These are phyloP conservation scores for Yamadazyma sp. DNA, from an alignment of 805 yeast species.

Conservation along the genomic window DNA sequence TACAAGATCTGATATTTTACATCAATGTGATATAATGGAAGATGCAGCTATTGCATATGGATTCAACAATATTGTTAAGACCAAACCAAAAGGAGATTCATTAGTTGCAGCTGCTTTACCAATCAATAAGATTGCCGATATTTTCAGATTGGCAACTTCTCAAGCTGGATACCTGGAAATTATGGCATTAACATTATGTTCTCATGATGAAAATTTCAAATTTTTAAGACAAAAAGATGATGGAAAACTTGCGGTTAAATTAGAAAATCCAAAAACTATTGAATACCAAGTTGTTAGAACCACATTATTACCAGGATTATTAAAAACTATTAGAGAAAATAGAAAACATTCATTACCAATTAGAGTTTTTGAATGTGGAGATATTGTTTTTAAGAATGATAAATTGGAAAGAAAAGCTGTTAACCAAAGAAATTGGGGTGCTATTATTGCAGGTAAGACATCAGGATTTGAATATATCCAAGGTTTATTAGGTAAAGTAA, in stretches of 20 bases:
- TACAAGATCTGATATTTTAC: slow-evolving; percentile 93
- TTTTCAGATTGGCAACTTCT: slow-evolving; percentile 84
- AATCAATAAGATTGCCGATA: slow-evolving; percentile 86
- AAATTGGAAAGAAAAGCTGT: slow-evolving; percentile 81
- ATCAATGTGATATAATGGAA: slow-evolving; percentile 98
- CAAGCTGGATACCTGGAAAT: slow-evolving; percentile 97
- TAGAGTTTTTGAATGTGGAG: slow-evolving; percentile 93
- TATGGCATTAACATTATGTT: slow-evolving; percentile 90
- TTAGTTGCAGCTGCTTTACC: slow-evolving; percentile 87
- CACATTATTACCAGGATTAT: slow-evolving; percentile 85
- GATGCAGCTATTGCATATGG: slow-evolving; percentile 98
- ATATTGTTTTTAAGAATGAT: slow-evolving; percentile 82
- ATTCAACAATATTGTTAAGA: slow-evolving; percentile 79
- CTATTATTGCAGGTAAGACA: slow-evolving; percentile 89
- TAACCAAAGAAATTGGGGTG: slow-evolving; percentile 94
- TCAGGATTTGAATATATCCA: slow-evolving; percentile 94
- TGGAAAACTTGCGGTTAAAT: slow-evolving; percentile 73
- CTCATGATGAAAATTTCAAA: slow-evolving; percentile 95
- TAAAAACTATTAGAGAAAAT: slow-evolving; percentile 94
- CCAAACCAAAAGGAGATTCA: slow-evolving; percentile 73
- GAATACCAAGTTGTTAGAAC: slow-evolving; percentile 99
- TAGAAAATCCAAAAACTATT: slow-evolving; percentile 93
- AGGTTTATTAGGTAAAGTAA: slow-evolving; percentile 89
- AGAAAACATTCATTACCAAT: slow-evolving; percentile 94
- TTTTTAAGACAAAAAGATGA: slow-evolving; percentile 76